Base-by-base conservation (phyloP, 73 alveolate species). In the Breviolum minutum region DNA sequence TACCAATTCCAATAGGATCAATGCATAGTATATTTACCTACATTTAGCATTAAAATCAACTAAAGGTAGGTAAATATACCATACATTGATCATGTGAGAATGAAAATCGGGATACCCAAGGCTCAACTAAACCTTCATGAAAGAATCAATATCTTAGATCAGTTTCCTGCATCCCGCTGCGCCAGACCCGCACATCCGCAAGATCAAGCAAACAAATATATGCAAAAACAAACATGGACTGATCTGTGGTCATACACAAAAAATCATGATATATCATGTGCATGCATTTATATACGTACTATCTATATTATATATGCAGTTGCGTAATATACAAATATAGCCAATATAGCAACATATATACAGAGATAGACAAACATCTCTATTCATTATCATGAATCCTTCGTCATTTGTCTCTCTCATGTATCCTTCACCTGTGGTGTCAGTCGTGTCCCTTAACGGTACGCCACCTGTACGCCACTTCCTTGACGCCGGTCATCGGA, bases 391-490 rank as follows among this genome's bases (percentile, higher is more conserved):
- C 76, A 66, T 13, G 26, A 66, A 66, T 2, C 16, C 1, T 66
- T 16, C 1, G 22, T 20, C 76, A 66, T 66, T 1, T 20, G 76
- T 16, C 16, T 20, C 22, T 66, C 76, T 20, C 76, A 66, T 16
- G 76, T 13, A 20, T 66, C 26, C 26, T 20, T 13, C 16, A 20
- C 76, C 76, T 6, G 22, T 66, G 76, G 7, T 32, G 82, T 24
- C 54, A 24, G 83, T 9, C 1, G 83, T 17, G 74, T 17, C 24
- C 24, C 24, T 66, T 11, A 66, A 66, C 11, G 17, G 74, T 66
- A 66, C 74, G 74, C 74, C 74, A 73, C 83, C 83, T 73, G 83
- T 73, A 73, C 54, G 83, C 83, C 40, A 73, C 83, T 32, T 73
- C 83, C 32, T 73, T 14, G 54, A 73, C 83, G 54, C 83, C 83